These are phyloP conservation scores for Phyllachora maydis DNA, from an alignment of 2,329 filamentous ascomycete species.

Conservation along the genomic window DNA sequence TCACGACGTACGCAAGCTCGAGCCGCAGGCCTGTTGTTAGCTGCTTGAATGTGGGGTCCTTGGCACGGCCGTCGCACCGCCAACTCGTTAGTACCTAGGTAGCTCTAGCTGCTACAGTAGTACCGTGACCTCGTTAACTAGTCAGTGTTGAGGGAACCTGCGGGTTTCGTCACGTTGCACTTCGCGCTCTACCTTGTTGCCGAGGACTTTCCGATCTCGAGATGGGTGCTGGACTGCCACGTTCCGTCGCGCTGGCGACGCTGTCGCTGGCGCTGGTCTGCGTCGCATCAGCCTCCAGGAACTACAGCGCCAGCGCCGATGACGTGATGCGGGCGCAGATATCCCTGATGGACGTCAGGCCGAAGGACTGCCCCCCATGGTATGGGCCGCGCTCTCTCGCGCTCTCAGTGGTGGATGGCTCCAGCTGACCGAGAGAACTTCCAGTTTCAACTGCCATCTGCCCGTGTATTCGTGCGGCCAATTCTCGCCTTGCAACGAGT, in stretches of 20 bases:
- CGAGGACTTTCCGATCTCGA: constrained; percentile 1
- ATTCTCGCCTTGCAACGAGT: constrained; percentile 73
- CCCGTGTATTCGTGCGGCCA: constrained; percentile 83
- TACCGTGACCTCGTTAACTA: no score
- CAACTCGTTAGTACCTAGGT: no score
- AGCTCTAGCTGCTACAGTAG: no score
- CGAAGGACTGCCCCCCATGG: constrained; percentile 63
- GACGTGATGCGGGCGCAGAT: constrained; percentile 43
- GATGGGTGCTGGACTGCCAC: constrained; percentile 9
- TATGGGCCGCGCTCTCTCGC: constrained; percentile 9
- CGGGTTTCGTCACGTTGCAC: background rate
- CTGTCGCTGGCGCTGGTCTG: constrained; percentile 15
- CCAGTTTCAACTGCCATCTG: constrained; percentile 95
- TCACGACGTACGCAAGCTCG: no score
- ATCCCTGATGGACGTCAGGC: constrained; percentile 51
- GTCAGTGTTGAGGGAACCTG: no score
- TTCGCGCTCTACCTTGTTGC: background rate
- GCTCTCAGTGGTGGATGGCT: constrained; percentile 5
- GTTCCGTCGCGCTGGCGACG: constrained; percentile 17
- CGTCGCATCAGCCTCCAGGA: constrained; percentile 17
- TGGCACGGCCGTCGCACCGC: no score
- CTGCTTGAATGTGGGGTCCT: no score
- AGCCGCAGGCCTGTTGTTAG: no score
- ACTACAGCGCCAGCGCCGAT: constrained; percentile 40
- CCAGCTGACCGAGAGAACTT: constrained; percentile 4